phyloP scores from a whole-genome alignment of 2,329 filamentous ascomycete species.

The Setomelanomma holmii region DNA sequence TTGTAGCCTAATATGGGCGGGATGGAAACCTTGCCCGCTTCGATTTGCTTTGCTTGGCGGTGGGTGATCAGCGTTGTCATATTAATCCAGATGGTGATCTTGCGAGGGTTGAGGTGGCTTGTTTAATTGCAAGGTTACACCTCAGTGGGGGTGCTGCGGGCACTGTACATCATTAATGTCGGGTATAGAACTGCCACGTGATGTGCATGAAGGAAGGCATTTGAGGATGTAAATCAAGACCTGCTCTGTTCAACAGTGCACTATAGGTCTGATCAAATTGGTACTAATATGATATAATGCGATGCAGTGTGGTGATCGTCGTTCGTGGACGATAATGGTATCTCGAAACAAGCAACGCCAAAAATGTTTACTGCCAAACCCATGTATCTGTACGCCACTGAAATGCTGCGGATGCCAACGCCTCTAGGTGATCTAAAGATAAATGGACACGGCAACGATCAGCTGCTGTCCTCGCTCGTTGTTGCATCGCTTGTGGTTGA shows the following conservation, averaged over 20 bases:
- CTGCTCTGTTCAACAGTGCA: constrained; percentile 1
- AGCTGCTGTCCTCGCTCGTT: constrained; percentile 40
- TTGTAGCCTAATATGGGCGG: no score
- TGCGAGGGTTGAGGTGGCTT: no score
- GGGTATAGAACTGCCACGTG: no score
- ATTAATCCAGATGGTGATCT: no score
- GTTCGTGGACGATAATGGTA: constrained; percentile 28
- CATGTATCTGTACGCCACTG: constrained; percentile 3
- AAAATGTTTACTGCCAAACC: constrained; percentile 31
- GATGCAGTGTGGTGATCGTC: constrained; percentile 14
- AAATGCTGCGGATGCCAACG: background rate
- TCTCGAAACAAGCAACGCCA: constrained; percentile 37
- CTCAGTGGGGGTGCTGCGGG: no score
- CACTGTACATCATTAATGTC: background rate
- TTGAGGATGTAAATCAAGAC: background rate
- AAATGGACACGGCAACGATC: constrained; percentile 2
- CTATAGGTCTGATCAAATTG: background rate
- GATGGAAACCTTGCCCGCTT: no score
- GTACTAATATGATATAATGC: constrained; percentile 11
- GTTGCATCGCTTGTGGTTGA: constrained; percentile 27
- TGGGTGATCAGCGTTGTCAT: no score
- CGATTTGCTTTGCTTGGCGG: no score
- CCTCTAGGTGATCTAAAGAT: background rate
- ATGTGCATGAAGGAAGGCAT: background rate
- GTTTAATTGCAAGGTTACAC: no score